phyloP scores from a whole-genome alignment of 2,329 filamentous ascomycete genomes.

The Aspergillus sp. region DNA sequence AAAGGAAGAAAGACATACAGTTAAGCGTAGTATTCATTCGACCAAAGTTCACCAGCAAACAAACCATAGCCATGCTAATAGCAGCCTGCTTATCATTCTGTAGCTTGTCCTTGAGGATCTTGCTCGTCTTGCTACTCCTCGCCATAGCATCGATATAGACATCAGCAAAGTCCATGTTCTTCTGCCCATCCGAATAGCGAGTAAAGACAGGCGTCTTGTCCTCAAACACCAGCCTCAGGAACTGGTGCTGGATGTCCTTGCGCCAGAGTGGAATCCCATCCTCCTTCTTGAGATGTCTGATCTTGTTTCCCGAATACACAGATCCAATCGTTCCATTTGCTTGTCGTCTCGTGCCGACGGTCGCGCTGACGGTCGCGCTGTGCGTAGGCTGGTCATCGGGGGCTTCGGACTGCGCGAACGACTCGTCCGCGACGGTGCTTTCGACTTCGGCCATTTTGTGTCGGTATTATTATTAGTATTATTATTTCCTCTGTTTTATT shows the following conservation, averaged over 20 bases:
- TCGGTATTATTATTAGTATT: too few relatives aligned
- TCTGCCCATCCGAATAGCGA: constrained; percentile 79
- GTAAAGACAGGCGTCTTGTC: constrained; percentile 70
- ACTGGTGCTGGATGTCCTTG: constrained; percentile 64
- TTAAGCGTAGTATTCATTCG: constrained; percentile 99
- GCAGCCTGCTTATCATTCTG: constrained; percentile 86
- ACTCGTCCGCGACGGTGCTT: constrained; percentile 28
- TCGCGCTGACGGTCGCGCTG: constrained; percentile 32
- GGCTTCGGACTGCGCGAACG: constrained; percentile 29
- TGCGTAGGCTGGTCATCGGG: constrained; percentile 32
- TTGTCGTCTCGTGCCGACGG: constrained; percentile 53
- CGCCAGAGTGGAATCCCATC: constrained; percentile 63
- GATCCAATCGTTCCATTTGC: constrained; percentile 62
- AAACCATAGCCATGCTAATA: constrained; percentile 99
- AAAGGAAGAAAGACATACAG: constrained; percentile 55
- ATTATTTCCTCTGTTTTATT: too few relatives aligned
- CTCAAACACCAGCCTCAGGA: constrained; percentile 59
- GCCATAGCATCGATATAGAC: constrained; percentile 99
- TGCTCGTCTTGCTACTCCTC: constrained; percentile 97
- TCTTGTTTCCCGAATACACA: constrained; percentile 65
- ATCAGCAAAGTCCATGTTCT: constrained; percentile 77
- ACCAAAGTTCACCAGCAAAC: constrained; percentile 91
- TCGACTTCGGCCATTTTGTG: constrained; percentile 31
- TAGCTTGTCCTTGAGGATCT: constrained; percentile 94
- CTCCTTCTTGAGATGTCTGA: constrained; percentile 62